Conservation (phyloP, 2,329 filamentous ascomycete species). For the Xylariaceae sp. region DNA sequence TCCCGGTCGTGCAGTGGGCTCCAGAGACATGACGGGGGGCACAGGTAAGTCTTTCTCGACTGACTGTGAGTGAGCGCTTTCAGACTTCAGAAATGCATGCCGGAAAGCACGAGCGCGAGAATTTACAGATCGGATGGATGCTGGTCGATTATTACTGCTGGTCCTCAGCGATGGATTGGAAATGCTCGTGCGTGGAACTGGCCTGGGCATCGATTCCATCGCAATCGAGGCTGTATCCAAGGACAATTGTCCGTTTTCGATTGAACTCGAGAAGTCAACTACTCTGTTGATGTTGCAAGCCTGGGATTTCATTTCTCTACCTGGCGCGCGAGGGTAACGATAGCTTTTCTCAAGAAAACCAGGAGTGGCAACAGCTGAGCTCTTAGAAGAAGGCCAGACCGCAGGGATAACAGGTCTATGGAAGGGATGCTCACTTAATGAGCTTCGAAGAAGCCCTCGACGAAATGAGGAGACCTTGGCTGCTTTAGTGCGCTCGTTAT, state of each 20-base stretch:
- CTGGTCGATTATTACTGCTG: constrained; percentile 14
- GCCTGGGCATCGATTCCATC: too few species aligned
- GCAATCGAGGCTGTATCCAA: too few species aligned
- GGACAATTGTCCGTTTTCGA: too few species aligned
- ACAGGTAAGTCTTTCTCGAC: constrained; percentile 20
- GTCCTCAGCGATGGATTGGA: constrained; percentile 20
- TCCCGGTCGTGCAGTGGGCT: neutral
- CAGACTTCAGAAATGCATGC: constrained; percentile 20
- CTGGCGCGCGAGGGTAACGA: too few species aligned
- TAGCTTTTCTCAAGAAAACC: too few species aligned
- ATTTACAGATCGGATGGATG: constrained; percentile 17
- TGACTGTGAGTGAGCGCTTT: constrained; percentile 7
- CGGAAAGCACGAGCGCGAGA: constrained; percentile 16
- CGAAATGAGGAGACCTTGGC: neutral
- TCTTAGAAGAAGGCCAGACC: too few species aligned
- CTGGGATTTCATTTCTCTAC: too few species aligned
- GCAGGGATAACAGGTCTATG: neutral
- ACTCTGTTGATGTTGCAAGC: too few species aligned
- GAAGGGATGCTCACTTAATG: neutral
- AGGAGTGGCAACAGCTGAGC: too few species aligned
- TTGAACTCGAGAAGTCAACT: too few species aligned
- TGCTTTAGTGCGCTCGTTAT: neutral
- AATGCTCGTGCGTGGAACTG: constrained; percentile 10
- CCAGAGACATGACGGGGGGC: constrained; percentile 21
- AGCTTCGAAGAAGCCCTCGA: neutral